Evolutionary conservation across 306 rosid genomes (phyloP), one percentile per base, ranked within the genome.

Genomic region (Fragaria nilgerrensis): DNA sequence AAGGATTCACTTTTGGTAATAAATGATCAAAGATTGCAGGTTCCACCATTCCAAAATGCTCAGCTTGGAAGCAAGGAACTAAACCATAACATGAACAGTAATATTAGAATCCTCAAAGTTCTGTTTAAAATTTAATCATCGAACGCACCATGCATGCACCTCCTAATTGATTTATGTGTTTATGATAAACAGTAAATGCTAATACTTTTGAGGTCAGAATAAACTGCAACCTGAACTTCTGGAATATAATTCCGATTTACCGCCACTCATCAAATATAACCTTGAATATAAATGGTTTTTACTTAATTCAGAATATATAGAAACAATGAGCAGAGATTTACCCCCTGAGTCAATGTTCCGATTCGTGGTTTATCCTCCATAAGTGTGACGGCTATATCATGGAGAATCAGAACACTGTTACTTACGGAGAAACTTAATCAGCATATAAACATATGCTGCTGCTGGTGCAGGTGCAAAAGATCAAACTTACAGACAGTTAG

Each of bases 1-100:
- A 65, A 65, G 23, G 70, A 65, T 39, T 64, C 23, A 17, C 69
- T 64, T 64, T 65, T 17, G 39, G n/a, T 58, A 58, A 58, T 12
- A 25, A 27, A 62, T 72, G 23, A 17, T 34, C 44, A 64, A 64
- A 34, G 6, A 72, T 12, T 52, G 70, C 62, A 50, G 39, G 39
- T 22, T 73, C 23, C 49, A 39, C 25, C 34, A 7, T 52, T 20
- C 3, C 16, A 13, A 5, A 15, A 29, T 62, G n/a, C 43, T 62
- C 68, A 29, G 43, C 22, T 62, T 19, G 11, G 20, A 62, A 62
- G 68, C 68, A 62, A 62, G 22, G 68, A 62, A 62, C 68, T 14
- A 62, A 27, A 59, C 65, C 29, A 59, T 59, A 59, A 59, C 41
- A 37, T 37, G 41, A 32, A 32, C 14, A 12, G 65, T 3, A 0